Base-by-base conservation (phyloP, 1,284 basidiomycete genomes). In the Melampsora americana region DNA sequence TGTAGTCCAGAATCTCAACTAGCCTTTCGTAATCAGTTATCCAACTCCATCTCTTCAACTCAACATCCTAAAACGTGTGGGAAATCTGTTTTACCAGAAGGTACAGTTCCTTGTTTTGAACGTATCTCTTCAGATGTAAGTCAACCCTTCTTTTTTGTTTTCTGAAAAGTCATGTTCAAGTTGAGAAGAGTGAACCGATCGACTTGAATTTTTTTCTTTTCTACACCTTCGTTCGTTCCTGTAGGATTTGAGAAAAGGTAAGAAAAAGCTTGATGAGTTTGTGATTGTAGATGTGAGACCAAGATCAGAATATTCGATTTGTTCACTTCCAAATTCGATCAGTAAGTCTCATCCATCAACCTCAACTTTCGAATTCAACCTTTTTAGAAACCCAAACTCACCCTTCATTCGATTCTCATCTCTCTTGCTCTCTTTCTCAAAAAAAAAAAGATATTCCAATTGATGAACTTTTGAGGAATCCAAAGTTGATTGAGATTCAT, bases 271-370 rank as follows among this genome's bases (percentile, higher is more conserved):
- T 4, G 73, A 66, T 59, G 62, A 77, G 0, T 50, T 81, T 16
- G 26, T 97, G 11, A 84, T 72, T 11, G 30, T 99, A 20, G 96
- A 99, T 80, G 93, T 96, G 6, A 87, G 96, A 20, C 88, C 92
- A 1, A 83, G 84, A 44, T 87, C 87, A 0, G 95, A 98, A 83
- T 98, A 89, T 82, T 90, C 89, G 0, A 97, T 99, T 56, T 94
- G 93, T 78, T 87, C 88, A 70, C 82, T 98, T 28, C 89, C 90
- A 2, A 85, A 85, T 0, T 92, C 92, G 5, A 86, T 83, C 71
- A 94, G 94, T 95, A 78, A 80, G 90, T 85, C n/a, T n/a, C 32
- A 30, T 50, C 11, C 44, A 35, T n/a, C n/a, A n/a, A n/a, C n/a
- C n/a, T n/a, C n/a, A n/a, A n/a, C n/a, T n/a, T n/a, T n/a, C n/a